A percentile compares a stretch with the other conserved stretches of the same genome.
phyloP scores from a whole-genome alignment of 805 yeast species.

The Torulaspora indica region DNA sequence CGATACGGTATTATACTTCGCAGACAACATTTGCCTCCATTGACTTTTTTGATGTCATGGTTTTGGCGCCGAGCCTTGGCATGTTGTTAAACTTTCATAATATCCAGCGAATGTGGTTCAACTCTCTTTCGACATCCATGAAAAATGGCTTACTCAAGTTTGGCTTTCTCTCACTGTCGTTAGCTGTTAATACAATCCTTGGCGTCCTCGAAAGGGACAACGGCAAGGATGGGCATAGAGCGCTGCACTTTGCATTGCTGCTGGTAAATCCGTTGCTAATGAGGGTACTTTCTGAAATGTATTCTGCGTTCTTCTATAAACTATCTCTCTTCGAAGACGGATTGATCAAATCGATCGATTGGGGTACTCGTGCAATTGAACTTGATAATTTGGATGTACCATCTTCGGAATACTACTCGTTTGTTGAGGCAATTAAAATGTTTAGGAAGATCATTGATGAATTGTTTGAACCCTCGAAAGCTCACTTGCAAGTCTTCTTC shows the following conservation, averaged over 20 bases:
- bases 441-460: constrained; percentile 22
- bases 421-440: constrained; percentile 12
- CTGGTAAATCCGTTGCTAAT: constrained; percentile 22
- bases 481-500: constrained; percentile 11
- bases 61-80: constrained; percentile 22
- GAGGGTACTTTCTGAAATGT: constrained; percentile 25
- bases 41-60: constrained; percentile 25
- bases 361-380: constrained; percentile 8
- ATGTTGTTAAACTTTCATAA: constrained; percentile 25
- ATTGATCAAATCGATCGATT: constrained; percentile 11
- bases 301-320: constrained; percentile 22
- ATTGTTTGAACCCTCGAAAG: constrained; percentile 13
- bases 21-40: constrained; percentile 12
- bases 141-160: constrained; percentile 22
- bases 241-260: constrained; percentile 17
- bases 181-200: constrained; percentile 19
- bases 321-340: constrained; percentile 22
- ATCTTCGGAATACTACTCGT: constrained; percentile 12
- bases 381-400: constrained; percentile 14
- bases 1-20: constrained; percentile 19
- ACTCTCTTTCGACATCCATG: constrained; percentile 6
- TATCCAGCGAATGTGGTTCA: constrained; percentile 16
- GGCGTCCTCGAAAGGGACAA: constrained; percentile 15
- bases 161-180: constrained; percentile 17
- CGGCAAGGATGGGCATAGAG: not conserved